Percentiles rank a stretch among this genome's conserved stretches.
These are phyloP conservation scores for Diaporthe caulivora DNA, from an alignment of 2,329 filamentous ascomycete genomes.

Conservation along the genomic window DNA sequence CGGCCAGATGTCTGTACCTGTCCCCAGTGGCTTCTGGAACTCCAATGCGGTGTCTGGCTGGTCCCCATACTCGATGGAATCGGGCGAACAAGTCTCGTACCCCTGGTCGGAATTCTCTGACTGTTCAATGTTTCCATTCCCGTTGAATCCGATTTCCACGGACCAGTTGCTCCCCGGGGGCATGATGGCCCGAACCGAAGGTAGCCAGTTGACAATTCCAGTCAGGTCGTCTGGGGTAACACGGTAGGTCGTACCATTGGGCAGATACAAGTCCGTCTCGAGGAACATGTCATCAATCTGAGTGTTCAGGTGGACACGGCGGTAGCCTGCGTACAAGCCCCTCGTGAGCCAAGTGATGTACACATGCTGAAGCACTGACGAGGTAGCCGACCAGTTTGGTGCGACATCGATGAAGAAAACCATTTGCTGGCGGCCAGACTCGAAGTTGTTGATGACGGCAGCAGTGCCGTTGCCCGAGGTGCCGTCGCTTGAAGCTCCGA, in stretches of 20 bases:
- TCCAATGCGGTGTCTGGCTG: constrained; percentile 28
- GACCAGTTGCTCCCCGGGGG: constrained; percentile 20
- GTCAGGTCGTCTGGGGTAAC: constrained; percentile 7
- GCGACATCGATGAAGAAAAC: constrained; percentile 27
- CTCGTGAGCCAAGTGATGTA: constrained; percentile 22
- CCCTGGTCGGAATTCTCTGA: background rate
- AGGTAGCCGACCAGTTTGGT: constrained; percentile 19
- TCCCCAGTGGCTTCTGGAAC: constrained; percentile 17
- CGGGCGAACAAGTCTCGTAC: background rate
- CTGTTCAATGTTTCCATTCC: constrained; percentile 23
- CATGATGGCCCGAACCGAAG: background rate
- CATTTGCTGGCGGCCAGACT: constrained; percentile 18
- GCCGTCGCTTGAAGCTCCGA: constrained; percentile 11
- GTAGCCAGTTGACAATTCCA: constrained; percentile 16
- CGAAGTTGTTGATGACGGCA: constrained; percentile 26
- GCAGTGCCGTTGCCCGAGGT: background rate
- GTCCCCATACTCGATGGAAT: constrained; percentile 10
- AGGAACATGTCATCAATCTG: constrained; percentile 28
- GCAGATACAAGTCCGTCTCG: constrained; percentile 15
- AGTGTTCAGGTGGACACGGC: constrained; percentile 21
- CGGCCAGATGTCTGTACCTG: constrained; percentile 14
- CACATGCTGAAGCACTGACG: constrained; percentile 9
- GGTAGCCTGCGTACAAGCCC: constrained; percentile 21
- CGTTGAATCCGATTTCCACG: constrained; percentile 23
- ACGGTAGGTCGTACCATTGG: constrained; percentile 14